phyloP scores from a whole-genome alignment of 2,329 filamentous ascomycete species.

The Chaetoscypha palmicola region DNA sequence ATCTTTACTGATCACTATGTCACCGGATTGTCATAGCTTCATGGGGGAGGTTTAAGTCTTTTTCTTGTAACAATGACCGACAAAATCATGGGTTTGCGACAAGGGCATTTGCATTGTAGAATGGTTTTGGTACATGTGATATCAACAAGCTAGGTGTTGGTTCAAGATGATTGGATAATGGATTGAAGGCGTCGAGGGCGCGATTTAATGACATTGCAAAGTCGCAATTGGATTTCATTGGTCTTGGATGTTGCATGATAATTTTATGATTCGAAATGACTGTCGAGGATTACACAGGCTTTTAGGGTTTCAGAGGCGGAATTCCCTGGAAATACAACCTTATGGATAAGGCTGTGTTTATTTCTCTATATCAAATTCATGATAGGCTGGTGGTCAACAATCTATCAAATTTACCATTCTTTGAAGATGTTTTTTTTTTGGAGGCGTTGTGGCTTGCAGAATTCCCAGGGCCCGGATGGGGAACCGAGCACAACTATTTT shows the following conservation, averaged over 20 bases:
- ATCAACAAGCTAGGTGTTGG: not conserved
- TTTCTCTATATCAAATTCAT: too few relatives aligned
- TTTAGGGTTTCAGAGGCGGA: not conserved
- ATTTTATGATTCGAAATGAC: not conserved
- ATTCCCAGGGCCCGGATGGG: too few relatives aligned
- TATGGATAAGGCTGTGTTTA: too few relatives aligned
- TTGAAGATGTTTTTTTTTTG: too few relatives aligned
- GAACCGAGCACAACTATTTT: too few relatives aligned
- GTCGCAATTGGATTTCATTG: too few relatives aligned
- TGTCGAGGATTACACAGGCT: not conserved
- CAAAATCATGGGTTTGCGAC: slow-evolving; percentile 11
- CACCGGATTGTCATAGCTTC: slow-evolving; percentile 2
- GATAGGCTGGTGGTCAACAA: too few relatives aligned
- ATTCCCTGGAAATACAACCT: not conserved
- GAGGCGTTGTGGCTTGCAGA: too few relatives aligned
- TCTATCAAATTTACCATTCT: too few relatives aligned
- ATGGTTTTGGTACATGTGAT: not conserved
- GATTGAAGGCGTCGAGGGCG: slow-evolving; percentile 1
- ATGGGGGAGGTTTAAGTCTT: slow-evolving; percentile 4
- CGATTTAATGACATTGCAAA: too few relatives aligned
- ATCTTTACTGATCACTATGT: not conserved
- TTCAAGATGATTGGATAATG: slow-evolving; percentile 2
- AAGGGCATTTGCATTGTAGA: slow-evolving; percentile 13
- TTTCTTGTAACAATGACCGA: slow-evolving; percentile 10
- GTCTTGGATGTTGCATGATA: not conserved